Percentiles rank a stretch among this genome's conserved stretches.
These are phyloP conservation scores for Mycosphaerella sp. DNA, from an alignment of 2,329 filamentous ascomycete species.

Conservation along the genomic window DNA sequence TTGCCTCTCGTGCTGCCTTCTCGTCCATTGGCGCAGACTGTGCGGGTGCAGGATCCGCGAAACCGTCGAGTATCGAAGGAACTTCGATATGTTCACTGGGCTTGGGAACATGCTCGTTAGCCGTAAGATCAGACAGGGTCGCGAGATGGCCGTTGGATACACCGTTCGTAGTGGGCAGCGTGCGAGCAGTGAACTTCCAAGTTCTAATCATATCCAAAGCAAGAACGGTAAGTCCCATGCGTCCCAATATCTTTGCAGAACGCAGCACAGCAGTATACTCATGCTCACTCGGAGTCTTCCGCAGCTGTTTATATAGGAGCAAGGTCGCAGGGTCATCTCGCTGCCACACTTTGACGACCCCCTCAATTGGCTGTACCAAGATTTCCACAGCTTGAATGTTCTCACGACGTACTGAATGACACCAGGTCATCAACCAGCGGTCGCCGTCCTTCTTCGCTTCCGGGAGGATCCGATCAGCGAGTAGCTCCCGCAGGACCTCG, in stretches of 20 bases:
- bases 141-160: slow-evolving; percentile 11
- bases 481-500: slow-evolving; percentile 62
- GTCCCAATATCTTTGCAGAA: slow-evolving; percentile 56
- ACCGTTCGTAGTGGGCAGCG: slow-evolving; percentile 10
- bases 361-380: slow-evolving; percentile 64
- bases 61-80: slow-evolving; percentile 23
- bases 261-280: slow-evolving; percentile 61
- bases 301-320: slow-evolving; percentile 78
- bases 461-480: slow-evolving; percentile 73
- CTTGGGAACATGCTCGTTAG: background rate
- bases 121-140: slow-evolving; percentile 26
- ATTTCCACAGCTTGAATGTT: slow-evolving; percentile 78
- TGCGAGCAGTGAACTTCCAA: slow-evolving; percentile 64
- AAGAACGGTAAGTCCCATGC: slow-evolving; percentile 69
- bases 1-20: slow-evolving; percentile 26
- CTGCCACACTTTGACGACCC: slow-evolving; percentile 58
- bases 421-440: slow-evolving; percentile 91
- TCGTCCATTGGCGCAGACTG: slow-evolving; percentile 17
- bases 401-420: slow-evolving; percentile 82
- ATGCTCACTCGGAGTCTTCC: slow-evolving; percentile 57
- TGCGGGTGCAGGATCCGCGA: slow-evolving; percentile 17
- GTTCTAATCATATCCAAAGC: slow-evolving; percentile 77
- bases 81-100: slow-evolving; percentile 9
- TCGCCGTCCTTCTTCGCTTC: slow-evolving; percentile 76
- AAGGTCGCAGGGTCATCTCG: slow-evolving; percentile 86